These are phyloP conservation scores for Collybia sordida DNA, from an alignment of 768 basidiomycete genomes.

Conservation along the genomic window DNA sequence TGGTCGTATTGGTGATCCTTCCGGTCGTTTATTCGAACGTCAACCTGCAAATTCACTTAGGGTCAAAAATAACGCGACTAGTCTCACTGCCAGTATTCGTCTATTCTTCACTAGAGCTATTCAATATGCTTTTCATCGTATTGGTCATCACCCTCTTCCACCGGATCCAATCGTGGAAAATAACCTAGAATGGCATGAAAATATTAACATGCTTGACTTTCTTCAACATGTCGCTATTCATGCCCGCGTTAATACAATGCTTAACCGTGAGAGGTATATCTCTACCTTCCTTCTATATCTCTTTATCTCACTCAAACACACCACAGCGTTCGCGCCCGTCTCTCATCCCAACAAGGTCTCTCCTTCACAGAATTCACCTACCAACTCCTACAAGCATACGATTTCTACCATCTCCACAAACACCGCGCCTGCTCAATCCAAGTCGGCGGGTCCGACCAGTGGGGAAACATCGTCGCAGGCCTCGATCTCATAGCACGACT, in stretches of 20 bases:
- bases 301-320: conserved; percentile 1
- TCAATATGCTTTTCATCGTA: conserved; percentile 50
- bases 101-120: conserved; percentile 70
- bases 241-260: conserved; percentile 85
- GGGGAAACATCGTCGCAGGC: conserved; percentile 96
- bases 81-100: conserved; percentile 64
- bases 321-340: conserved; percentile 75
- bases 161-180: conserved; percentile 33
- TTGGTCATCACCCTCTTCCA: conserved; percentile 14
- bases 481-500: conserved; percentile 83
- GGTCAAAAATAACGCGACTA: conserved; percentile 63
- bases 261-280: conserved; percentile 82
- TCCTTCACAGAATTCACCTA: conserved; percentile 99
- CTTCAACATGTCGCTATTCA: conserved; percentile 77
- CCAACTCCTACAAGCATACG: conserved; percentile 95
- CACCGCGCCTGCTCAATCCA: conserved; percentile 76
- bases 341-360: conserved; percentile 79
- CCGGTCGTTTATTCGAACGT: conserved; percentile 83
- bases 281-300: background rate
- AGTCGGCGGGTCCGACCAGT: conserved; percentile 96
- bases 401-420: conserved; percentile 79
- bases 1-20: conserved; percentile 95
- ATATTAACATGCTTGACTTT: conserved; percentile 79
- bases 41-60: conserved; percentile 58
- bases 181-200: conserved; percentile 75